These are phyloP conservation scores for Celoporthe dispersa DNA, from an alignment of 2,329 filamentous ascomycete species.

Conservation along the genomic window DNA sequence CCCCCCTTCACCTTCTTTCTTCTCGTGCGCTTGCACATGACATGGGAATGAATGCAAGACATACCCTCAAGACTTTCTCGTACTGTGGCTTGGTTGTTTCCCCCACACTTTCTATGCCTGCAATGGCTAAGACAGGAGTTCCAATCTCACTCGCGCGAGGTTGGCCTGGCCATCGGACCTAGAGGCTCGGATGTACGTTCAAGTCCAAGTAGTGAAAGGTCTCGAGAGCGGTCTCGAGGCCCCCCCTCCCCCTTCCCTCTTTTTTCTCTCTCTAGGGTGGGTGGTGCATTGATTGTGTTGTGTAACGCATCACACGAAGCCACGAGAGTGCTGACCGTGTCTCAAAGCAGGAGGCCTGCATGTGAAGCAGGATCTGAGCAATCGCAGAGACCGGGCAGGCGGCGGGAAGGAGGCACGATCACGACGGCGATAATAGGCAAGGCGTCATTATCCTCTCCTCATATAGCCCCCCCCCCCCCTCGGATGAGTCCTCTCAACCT, in stretches of 20 bases:
- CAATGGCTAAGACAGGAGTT: neutral
- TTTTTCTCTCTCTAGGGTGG: neutral
- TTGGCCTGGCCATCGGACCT: neutral
- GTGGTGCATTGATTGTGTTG: neutral
- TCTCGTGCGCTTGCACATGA: neutral
- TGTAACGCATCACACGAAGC: neutral
- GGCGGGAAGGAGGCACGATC: neutral
- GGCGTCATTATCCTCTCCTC: neutral
- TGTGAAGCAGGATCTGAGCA: neutral
- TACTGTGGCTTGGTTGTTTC: neutral
- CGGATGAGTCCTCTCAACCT: neutral
- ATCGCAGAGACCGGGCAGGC: neutral
- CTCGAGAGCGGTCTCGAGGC: neutral
- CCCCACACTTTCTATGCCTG: neutral
- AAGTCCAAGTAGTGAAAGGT: neutral
- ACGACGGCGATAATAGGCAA: neutral
- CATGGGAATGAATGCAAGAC: neutral
- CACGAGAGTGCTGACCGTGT: neutral
- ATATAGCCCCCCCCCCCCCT: neutral
- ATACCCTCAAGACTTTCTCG: neutral
- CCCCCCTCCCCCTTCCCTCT: neutral
- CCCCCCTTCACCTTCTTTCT: too few species aligned
- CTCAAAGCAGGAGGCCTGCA: neutral
- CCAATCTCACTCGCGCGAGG: neutral
- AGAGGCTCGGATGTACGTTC: neutral